Evolutionary conservation across 768 basidiomycete genomes (phyloP).

Genomic region (Leccinum fibrillosum): DNA sequence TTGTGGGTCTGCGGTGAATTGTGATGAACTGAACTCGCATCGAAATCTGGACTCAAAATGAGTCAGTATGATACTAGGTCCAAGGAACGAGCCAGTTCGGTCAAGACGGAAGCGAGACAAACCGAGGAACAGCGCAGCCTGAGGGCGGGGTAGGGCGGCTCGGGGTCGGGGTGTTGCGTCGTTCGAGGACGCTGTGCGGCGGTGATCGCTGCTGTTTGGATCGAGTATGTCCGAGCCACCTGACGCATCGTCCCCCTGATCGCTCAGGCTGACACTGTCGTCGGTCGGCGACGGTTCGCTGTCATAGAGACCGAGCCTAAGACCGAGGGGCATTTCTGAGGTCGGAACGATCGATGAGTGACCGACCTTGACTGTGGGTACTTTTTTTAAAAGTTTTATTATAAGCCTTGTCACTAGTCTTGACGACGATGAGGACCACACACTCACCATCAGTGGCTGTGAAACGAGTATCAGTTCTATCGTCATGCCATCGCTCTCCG

Average conservation of each 20-base stretch:
- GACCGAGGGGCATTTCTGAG: constrained; percentile 22
- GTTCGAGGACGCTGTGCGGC: constrained; percentile 39
- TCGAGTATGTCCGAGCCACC: constrained; percentile 5
- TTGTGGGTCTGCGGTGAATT: constrained; percentile 28
- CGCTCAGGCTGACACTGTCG: constrained; percentile 3
- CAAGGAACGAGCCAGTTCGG: constrained; percentile 3
- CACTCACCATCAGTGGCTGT: constrained; percentile 19
- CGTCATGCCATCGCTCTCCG: constrained; percentile 54
- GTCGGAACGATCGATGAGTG: not conserved
- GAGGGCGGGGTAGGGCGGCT: constrained; percentile 20
- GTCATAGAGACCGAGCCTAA: constrained; percentile 12
- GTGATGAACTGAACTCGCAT: constrained; percentile 10
- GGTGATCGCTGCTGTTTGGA: constrained; percentile 18
- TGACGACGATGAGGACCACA: not conserved
- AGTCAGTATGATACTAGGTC: constrained; percentile 8
- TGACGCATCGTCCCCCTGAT: constrained; percentile 5
- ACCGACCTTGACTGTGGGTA: constrained; percentile 18
- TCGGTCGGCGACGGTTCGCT: constrained; percentile 17
- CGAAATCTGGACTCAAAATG: constrained; percentile 7
- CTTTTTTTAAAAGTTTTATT: not conserved
- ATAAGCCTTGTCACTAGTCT: constrained; percentile 6
- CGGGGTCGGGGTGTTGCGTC: constrained; percentile 51
- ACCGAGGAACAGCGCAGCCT: constrained; percentile 16
- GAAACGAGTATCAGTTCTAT: not conserved
- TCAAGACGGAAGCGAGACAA: constrained; percentile 13